Conservation (phyloP, 371 early-diverging fungal genomes). For the Saksenaea oblongispora region DNA sequence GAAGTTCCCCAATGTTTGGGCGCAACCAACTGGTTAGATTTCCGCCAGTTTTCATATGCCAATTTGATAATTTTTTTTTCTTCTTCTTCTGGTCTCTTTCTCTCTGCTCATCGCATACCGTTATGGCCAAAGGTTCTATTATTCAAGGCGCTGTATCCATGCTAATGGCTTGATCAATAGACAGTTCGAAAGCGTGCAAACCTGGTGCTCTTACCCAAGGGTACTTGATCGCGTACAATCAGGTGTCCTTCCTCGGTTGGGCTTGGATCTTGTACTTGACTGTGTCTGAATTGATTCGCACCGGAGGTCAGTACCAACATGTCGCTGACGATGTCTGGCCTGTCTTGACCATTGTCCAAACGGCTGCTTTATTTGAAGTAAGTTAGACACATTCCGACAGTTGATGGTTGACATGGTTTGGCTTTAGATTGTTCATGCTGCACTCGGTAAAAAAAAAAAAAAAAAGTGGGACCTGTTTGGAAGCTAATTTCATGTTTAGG, state of each 20-base stretch:
- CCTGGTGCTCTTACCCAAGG: background rate
- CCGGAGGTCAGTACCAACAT: slow-evolving; percentile 49
- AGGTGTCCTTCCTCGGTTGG: slow-evolving; percentile 77
- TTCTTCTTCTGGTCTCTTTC: background rate
- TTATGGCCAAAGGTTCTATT: too few relatives aligned
- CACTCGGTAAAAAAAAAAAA: slow-evolving; percentile 12
- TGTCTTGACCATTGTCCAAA: slow-evolving; percentile 67
- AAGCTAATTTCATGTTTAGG: slow-evolving; percentile 40
- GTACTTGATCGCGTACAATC: slow-evolving; percentile 83
- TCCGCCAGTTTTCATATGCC: background rate
- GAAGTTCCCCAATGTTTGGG: background rate
- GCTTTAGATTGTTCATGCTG: slow-evolving; percentile 31
- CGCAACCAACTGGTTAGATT: background rate
- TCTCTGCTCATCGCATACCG: background rate
- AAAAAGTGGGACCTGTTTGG: background rate
- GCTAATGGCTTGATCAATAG: background rate
- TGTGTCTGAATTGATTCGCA: slow-evolving; percentile 44
- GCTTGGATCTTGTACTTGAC: slow-evolving; percentile 64
- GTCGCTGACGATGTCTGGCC: slow-evolving; percentile 65
- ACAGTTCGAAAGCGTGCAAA: background rate
- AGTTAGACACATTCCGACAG: background rate
- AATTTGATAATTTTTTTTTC: background rate
- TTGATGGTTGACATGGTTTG: background rate
- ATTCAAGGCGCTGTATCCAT: too few relatives aligned
- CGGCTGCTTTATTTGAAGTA: slow-evolving; percentile 79